Percentiles rank a stretch among this genome's conserved stretches.
These are phyloP conservation scores for Apiosordaria backusii DNA, from an alignment of 495 filamentous ascomycete genomes.

Conservation along the genomic window DNA sequence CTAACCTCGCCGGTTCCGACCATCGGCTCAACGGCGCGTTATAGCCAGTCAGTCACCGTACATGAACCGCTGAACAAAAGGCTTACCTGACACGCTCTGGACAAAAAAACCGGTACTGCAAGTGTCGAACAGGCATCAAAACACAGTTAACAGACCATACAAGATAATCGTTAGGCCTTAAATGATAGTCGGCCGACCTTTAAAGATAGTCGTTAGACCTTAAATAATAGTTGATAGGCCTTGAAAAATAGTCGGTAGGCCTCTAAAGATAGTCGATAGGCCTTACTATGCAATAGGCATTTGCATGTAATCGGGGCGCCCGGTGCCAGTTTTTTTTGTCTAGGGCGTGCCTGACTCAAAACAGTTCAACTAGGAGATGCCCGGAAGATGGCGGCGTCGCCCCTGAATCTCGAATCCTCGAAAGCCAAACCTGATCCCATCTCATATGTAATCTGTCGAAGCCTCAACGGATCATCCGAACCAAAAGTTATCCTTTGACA, in stretches of 20 bases:
- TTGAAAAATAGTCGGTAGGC: no score
- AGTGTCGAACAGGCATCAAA: no score
- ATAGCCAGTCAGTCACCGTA: background rate
- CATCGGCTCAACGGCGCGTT: background rate
- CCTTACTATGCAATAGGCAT: no score
- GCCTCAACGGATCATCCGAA: background rate
- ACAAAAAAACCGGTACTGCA: no score
- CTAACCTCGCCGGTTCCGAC: background rate
- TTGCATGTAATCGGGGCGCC: no score
- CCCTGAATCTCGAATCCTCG: background rate
- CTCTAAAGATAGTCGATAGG: no score
- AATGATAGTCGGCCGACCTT: no score
- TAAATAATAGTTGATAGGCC: no score
- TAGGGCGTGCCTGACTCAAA: background rate
- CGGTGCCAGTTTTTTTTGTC: no score
- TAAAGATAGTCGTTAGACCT: no score
- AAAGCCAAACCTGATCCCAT: background rate
- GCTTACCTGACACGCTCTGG: background rate
- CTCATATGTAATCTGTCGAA: background rate
- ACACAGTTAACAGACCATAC: no score
- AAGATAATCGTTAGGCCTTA: no score
- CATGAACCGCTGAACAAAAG: background rate
- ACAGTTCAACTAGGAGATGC: background rate
- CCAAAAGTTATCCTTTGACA: background rate
- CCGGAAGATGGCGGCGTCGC: background rate